Percentiles rank a stretch among this genome's conserved stretches.
Evolutionary conservation across 2,329 filamentous ascomycete species (phyloP).

Genomic region (Alternaria postmessia): DNA sequence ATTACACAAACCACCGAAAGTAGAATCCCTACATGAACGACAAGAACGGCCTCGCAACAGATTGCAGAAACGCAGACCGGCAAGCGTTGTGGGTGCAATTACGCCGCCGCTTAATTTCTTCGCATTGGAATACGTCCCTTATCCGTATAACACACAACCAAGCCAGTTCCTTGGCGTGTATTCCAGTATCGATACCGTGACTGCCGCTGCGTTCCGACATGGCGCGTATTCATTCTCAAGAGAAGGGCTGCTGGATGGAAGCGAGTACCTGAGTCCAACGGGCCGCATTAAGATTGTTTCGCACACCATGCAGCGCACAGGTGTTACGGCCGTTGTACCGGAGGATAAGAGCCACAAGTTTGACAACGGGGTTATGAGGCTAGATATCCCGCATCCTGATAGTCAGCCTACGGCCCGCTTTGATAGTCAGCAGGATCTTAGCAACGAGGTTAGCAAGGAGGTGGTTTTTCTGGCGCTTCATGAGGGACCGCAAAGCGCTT

Average conservation of each 20-base stretch:
- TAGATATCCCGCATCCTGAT: slow-evolving; percentile 36
- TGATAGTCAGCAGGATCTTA: slow-evolving; percentile 13
- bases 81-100: neutral
- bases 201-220: slow-evolving; percentile 25
- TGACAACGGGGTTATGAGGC: slow-evolving; percentile 18
- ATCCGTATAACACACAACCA: slow-evolving; percentile 29
- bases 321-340: slow-evolving; percentile 20
- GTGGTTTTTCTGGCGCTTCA: slow-evolving; percentile 29
- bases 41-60: slow-evolving; percentile 22
- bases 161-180: slow-evolving; percentile 33
- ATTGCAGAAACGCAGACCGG: slow-evolving; percentile 19
- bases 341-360: slow-evolving; percentile 9
- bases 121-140: slow-evolving; percentile 32
- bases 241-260: slow-evolving; percentile 33
- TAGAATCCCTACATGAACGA: slow-evolving; percentile 16
- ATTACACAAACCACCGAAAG: slow-evolving; percentile 27
- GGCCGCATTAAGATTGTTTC: slow-evolving; percentile 35
- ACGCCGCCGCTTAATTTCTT: slow-evolving; percentile 9
- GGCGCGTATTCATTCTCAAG: slow-evolving; percentile 36
- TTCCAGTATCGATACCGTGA: slow-evolving; percentile 31
- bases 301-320: slow-evolving; percentile 19
- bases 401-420: slow-evolving; percentile 9
- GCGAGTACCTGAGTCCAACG: slow-evolving; percentile 29
- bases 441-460: neutral
- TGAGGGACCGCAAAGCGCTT: slow-evolving; percentile 20